Evolutionary conservation across 371 early-diverging fungal genomes (phyloP), one percentile per base, ranked within the genome.

Genomic region (Mortierella sp.): DNA sequence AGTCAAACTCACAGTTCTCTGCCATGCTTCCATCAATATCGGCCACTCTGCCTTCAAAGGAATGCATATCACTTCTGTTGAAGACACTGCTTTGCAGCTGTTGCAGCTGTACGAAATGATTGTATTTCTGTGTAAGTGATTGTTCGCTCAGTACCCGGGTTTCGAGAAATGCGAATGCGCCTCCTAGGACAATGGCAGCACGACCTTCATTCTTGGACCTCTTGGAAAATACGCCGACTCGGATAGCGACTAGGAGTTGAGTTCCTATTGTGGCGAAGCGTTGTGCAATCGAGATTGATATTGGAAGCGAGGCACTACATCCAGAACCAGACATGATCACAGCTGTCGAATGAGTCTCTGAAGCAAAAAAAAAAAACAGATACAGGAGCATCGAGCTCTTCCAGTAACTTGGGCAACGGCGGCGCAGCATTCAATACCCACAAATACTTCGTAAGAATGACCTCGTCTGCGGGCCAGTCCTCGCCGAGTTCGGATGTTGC

Each of bases 31-130:
- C 0, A 10, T 5, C 1, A 19, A 5, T 3, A 26, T 37, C 0
- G 76, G 46, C 73, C 72, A 75, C 13, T 51, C 72, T 9, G 64
- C 55, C 48, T 57, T 74, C 9, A 75, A 9, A 6, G 46, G 57
- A 0, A 69, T 21, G 4, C 67, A n/a, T 10, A 79, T 59, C 19
- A 71, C 46, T 16, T 71, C 53, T 28, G 26, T 19, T 5, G 26
- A 14, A 31, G 34, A 13, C 11, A 1, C 1, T 37, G 13, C 3
- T 54, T 54, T 34, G 10, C 11, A 24, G 28, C 10, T 10, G 9
- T 13, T 46, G 46, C 13, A 10, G 46, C 46, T 46, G 46, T 46
- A 13, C 6, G 46, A 13, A 1, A 13, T 46, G 13, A 0, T 13
- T 46, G 9, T 46, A 46, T 46, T 46, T 9, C 46, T 46, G 46